Base-by-base conservation (phyloP, 805 yeast genomes). In the Candida sakaeoensis region DNA sequence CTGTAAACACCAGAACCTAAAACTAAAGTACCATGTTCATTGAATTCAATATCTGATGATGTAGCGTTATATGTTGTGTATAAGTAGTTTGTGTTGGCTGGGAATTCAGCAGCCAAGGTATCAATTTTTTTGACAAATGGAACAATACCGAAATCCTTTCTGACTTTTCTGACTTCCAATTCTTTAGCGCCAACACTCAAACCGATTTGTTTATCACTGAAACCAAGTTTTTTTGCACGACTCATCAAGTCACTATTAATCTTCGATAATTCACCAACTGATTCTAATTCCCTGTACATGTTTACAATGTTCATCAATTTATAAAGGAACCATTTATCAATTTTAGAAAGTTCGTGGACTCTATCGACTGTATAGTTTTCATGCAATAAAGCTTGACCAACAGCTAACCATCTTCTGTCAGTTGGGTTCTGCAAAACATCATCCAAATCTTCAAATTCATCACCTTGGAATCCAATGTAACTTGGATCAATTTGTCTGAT, bases 1-100 rank as follows among this genome's bases (percentile, higher is more conserved):
- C 99, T 80, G 78, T 91, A 91, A 37, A 93, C 99, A 72, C 99
- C 98, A n/a, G 97, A 89, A 40, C 98, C 99, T 53, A 91, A 75
- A 29, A 91, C 98, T 79, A 93, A 72, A 45, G 93, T 84, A 58
- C 98, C 98, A 50, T 85, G 75, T 44, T 91, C 98, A 54, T 84
- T 78, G 59, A 91, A 93, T 33, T 71, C 76, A 36, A 91, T 82
- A 63, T 91, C 99, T 50, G 81, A 82, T 42, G 79, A 72, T 43
- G 86, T 75, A 42, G 97, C 99, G 58, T 90, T 91, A 70, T 91
- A 91, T 35, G 99, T 91, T 37, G 96, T 86, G 79, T 91, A 91
- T 53, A 91, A 74, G 66, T 91, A 91, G 74, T 91, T 91, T 41
- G 99, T 91, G 55, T 82, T 77, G 37, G 99, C 99, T 36, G 99